These are phyloP conservation scores for Lolium perenne DNA, from an alignment of 176 grass and related monocot genomes.

Conservation along the genomic window DNA sequence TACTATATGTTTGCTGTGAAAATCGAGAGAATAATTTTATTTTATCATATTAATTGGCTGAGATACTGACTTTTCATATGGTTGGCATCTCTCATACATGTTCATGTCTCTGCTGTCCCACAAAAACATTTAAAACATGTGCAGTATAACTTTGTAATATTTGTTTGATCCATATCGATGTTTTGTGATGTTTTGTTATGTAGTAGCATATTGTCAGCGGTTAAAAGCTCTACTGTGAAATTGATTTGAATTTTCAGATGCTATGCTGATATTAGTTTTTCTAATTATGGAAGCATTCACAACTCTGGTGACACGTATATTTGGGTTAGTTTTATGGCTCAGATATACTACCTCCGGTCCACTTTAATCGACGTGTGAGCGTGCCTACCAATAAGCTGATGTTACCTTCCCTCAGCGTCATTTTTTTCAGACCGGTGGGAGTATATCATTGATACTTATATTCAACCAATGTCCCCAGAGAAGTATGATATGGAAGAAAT, in stretches of 20 bases:
- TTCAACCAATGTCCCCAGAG: background rate
- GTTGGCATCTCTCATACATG: conserved; percentile 3
- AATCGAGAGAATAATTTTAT: no score
- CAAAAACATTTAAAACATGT: background rate
- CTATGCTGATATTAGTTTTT: conserved; percentile 25
- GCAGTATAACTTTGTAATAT: conserved; percentile 10
- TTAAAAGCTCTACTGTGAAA: conserved; percentile 28
- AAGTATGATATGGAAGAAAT: background rate
- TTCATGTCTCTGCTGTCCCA: conserved; percentile 2
- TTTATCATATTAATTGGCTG: conserved; percentile 5
- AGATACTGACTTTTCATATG: background rate
- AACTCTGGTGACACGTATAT: background rate
- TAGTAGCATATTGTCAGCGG: background rate
- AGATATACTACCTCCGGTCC: no score
- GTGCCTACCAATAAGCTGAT: no score
- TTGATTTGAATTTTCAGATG: background rate
- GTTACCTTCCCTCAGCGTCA: no score
- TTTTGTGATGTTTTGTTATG: no score
- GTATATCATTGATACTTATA: conserved; percentile 31
- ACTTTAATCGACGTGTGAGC: no score
- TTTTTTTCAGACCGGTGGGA: no score
- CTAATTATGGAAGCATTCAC: conserved; percentile 27
- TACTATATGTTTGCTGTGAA: background rate
- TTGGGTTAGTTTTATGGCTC: background rate
- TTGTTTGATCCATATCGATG: conserved; percentile 14